A percentile compares a stretch with the other conserved stretches of the same genome.
Conservation (phyloP, 1,284 basidiomycete species). For the Moesziomyces antarcticus region DNA sequence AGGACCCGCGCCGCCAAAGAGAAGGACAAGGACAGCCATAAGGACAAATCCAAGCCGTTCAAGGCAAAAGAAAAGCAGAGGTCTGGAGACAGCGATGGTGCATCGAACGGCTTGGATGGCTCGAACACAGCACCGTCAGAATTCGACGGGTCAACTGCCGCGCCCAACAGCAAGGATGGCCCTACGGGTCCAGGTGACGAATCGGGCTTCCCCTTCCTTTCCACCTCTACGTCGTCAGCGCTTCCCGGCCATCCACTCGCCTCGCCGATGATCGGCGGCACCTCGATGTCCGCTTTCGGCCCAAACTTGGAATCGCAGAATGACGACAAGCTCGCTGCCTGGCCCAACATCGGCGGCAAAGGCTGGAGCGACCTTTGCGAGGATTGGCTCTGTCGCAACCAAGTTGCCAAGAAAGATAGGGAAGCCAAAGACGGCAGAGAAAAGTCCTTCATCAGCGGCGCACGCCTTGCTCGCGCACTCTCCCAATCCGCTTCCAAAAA, state of each 20-base stretch:
- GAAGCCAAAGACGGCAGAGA: slow-evolving; percentile 27
- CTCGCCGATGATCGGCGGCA: slow-evolving; percentile 43
- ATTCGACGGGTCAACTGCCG: slow-evolving; percentile 9
- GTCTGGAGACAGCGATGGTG: slow-evolving; percentile 31
- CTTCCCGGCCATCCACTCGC: slow-evolving; percentile 28
- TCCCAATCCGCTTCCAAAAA: slow-evolving; percentile 22
- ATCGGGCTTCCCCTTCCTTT: slow-evolving; percentile 21
- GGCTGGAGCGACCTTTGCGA: slow-evolving; percentile 69
- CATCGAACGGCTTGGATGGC: neutral
- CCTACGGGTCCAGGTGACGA: slow-evolving; percentile 13
- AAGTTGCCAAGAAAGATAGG: slow-evolving; percentile 25
- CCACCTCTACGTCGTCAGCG: slow-evolving; percentile 16
- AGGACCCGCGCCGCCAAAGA: slow-evolving; percentile 42
- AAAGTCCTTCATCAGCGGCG: slow-evolving; percentile 37
- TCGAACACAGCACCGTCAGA: slow-evolving; percentile 6
- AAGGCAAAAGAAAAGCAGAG: slow-evolving; percentile 45
- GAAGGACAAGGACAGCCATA: slow-evolving; percentile 19
- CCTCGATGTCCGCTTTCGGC: slow-evolving; percentile 21
- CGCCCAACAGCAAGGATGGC: slow-evolving; percentile 2
- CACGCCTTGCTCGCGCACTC: slow-evolving; percentile 35
- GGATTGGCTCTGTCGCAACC: slow-evolving; percentile 66
- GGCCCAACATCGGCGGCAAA: slow-evolving; percentile 50
- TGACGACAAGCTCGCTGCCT: slow-evolving; percentile 21
- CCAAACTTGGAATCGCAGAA: slow-evolving; percentile 1
- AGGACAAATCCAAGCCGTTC: slow-evolving; percentile 35